Conservation (phyloP, 164 flowering plant species). For the Kalanchoe fedtschenkoi region DNA sequence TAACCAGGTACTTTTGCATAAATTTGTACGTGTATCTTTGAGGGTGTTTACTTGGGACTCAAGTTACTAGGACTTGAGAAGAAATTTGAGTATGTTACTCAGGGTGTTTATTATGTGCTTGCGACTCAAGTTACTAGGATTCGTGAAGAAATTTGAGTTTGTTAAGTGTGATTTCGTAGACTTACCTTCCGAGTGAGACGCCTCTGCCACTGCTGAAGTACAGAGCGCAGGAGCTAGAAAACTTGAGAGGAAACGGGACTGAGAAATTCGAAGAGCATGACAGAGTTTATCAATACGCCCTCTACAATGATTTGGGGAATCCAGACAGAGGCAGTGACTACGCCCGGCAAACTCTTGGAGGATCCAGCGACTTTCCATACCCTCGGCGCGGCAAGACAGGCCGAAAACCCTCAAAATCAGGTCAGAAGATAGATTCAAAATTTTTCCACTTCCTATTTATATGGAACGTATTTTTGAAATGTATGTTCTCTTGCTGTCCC, state of each 20-base stretch:
- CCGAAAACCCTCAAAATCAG: slow-evolving; percentile 37
- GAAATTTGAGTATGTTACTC: background rate
- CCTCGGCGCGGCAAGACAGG: slow-evolving; percentile 84
- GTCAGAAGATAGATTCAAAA: slow-evolving; percentile 14
- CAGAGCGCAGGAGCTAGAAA: slow-evolving; percentile 52
- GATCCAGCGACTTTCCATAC: slow-evolving; percentile 58
- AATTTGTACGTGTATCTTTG: background rate
- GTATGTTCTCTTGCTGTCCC: slow-evolving; percentile 4
- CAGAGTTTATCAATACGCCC: slow-evolving; percentile 70
- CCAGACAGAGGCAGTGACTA: slow-evolving; percentile 41
- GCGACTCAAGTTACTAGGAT: background rate
- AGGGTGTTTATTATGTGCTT: no score
- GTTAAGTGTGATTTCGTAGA: slow-evolving; percentile 19
- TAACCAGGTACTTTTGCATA: slow-evolving; percentile 30
- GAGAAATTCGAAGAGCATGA: slow-evolving; percentile 73
- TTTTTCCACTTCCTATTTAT: background rate
- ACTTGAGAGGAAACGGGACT: slow-evolving; percentile 58
- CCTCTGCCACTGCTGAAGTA: slow-evolving; percentile 41
- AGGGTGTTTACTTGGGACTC: background rate
- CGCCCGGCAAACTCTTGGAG: slow-evolving; percentile 69
- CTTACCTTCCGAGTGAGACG: slow-evolving; percentile 61
- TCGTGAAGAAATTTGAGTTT: background rate
- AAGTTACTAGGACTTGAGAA: background rate
- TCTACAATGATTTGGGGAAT: slow-evolving; percentile 72
- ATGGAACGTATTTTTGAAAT: background rate